Base-by-base conservation (phyloP, 805 yeast species). In the Yarrowia yakushimensis region DNA sequence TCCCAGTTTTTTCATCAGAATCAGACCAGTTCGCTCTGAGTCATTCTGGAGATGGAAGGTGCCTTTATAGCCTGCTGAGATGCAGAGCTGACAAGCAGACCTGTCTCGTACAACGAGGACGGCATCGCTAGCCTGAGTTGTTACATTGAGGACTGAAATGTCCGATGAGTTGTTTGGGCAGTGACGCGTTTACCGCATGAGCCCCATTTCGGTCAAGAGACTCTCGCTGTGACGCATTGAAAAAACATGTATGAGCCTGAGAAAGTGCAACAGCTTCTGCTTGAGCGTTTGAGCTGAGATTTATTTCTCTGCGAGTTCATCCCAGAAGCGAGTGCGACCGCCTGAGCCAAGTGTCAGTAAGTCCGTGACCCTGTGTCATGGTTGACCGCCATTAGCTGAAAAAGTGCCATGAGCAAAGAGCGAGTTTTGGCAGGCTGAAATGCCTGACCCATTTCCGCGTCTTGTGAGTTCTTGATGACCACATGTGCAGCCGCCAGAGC, bases 61-160 rank as follows among this genome's bases (percentile, higher is more conserved):
- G 48, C 48, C 22, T 42, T 25, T 42, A 42, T 42, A 42, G 48
- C 31, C 48, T 25, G 48, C 48, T 42, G 48, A 25, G 22, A 42
- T n/a, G 52, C 52, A 13, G 52, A 23, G 52, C 36, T 45, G 52
- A 45, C 25, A 45, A 45, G 52, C 52, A 45, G 17, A 45, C 52
- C 36, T 25, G 48, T 25, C 48, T 41, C 12, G 3, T 10, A 25
- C 28, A 12, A 39, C 46, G 18, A 45, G 36, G 50, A 45, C 48
- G 12, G 43, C 4, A 27, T 9, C 17, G 50, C 27, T 25, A 22
- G 50, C 27, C 18, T 28, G 50, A 45, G 50, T 18, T 20, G 36
- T 27, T 18, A n/a, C n/a, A n/a, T n/a, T n/a, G n/a, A n/a, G n/a
- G n/a, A n/a, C n/a, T n/a, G 50, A 30, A 43, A 43, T 43, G 33